A percentile compares a stretch with the other conserved stretches of the same genome.
phyloP scores from a whole-genome alignment of 768 basidiomycete genomes.

The Pulveroboletus sp. region DNA sequence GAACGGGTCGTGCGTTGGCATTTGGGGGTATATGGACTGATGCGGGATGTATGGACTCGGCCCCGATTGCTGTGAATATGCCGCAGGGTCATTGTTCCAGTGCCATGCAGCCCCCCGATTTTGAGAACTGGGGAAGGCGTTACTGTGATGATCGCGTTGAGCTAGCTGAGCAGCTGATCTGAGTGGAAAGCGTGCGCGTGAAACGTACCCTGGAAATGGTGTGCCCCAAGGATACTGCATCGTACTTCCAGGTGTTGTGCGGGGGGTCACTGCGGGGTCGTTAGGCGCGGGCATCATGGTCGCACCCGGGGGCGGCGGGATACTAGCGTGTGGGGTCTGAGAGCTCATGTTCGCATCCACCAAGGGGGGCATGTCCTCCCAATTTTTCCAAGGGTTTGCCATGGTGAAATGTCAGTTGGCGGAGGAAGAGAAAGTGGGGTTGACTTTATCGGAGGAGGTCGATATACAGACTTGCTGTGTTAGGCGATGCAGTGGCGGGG shows the following conservation, averaged over 20 bases:
- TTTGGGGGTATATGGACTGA: conserved; percentile 13
- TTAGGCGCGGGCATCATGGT: conserved; percentile 1
- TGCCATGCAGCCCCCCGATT: conserved; percentile 10
- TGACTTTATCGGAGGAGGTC: conserved; percentile 16
- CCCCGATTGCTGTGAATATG: conserved; percentile 15
- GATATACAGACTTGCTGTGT: conserved; percentile 19
- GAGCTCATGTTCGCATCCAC: conserved; percentile 17
- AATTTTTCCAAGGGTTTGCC: conserved; percentile 10
- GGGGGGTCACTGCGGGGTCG: conserved; percentile 13
- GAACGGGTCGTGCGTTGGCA: conserved; percentile 9
- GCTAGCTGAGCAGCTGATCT: background rate
- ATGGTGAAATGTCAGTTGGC: conserved; percentile 11
- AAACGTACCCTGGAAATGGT: conserved; percentile 14
- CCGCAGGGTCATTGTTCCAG: background rate
- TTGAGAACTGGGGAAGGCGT: conserved; percentile 13
- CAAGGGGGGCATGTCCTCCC: conserved; percentile 25
- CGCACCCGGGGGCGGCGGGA: conserved; percentile 26
- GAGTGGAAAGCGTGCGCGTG: background rate
- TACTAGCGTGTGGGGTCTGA: conserved; percentile 1
- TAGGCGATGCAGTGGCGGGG: conserved; percentile 8
- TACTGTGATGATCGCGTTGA: background rate
- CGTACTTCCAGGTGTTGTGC: background rate
- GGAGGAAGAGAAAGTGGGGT: background rate
- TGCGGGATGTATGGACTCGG: conserved; percentile 31
- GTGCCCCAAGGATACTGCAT: conserved; percentile 13